Evolutionary conservation across 352 stramenopile genomes (phyloP), one percentile per base, ranked within the genome.

Genomic region (Globisporangium nagaii): DNA sequence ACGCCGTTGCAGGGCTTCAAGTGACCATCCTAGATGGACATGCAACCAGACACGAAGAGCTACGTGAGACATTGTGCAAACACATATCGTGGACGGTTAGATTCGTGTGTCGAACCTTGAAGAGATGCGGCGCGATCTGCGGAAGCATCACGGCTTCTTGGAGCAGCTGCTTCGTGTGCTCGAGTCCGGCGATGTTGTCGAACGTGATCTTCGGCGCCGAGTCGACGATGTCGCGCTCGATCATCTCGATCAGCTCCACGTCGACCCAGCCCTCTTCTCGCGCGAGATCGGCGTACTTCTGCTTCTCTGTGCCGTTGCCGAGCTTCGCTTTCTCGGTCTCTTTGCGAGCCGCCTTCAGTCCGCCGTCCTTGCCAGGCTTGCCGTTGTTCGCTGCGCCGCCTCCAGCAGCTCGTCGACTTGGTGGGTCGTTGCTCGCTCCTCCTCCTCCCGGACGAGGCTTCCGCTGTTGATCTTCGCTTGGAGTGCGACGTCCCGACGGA

Each of bases 151-250:
- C 82, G 1, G 84, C 86, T 56, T 94, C 84, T 50, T 92, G 84
- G 2, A 94, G 56, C 9, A 94, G 46, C 30, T 91, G 75, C 53
- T 94, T 94, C 1, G 75, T 91, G 51, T 92, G 74, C n/a, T 89
- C 67, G 11, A 91, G 73, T 0, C 82, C 79, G 20, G 84, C 84
- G 46, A 93, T 91, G 31, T 87, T 65, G 8, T 86, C 76, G 40
- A 92, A 94, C 22, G 72, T 80, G 60, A 88, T 76, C 10, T 74
- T 85, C 10, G 84, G 64, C 2, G 71, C 76, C 1, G 75, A 76
- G 54, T 94, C 79, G 3, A 94, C 82, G 39, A 94, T 93, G 51
- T 94, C 84, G n/a, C 83, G 73, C 48, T 94, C 84, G 40, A 94
- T 93, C 48, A 75, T 79, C 66, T 93, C 80, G 46, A 94, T 90